phyloP scores from a whole-genome alignment of 2,329 filamentous ascomycete genomes.

The Aureobasidium musti region DNA sequence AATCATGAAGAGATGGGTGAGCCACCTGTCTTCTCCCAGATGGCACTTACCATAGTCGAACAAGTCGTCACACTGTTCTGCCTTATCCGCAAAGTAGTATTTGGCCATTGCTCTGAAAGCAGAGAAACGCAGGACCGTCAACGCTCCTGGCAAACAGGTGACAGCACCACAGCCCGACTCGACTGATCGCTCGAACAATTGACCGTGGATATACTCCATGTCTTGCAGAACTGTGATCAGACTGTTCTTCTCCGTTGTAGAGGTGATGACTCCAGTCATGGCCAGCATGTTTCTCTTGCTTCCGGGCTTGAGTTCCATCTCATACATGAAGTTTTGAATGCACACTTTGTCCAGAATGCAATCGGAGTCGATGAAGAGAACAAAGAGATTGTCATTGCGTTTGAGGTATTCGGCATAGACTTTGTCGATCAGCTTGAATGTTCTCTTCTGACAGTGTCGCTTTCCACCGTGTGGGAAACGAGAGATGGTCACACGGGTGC shows the following conservation, averaged over 20 bases:
- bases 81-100: slow-evolving; percentile 97
- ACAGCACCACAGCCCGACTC: slow-evolving; percentile 93
- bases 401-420: slow-evolving; percentile 86
- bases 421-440: slow-evolving; percentile 89
- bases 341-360: slow-evolving; percentile 91
- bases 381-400: slow-evolving; percentile 87
- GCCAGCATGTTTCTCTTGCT: slow-evolving; percentile 91
- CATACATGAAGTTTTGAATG: slow-evolving; percentile 96
- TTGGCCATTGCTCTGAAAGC: slow-evolving; percentile 96
- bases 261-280: slow-evolving; percentile 97
- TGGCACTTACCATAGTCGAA: slow-evolving; percentile 98
- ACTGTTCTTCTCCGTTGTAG: slow-evolving; percentile 83
- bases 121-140: slow-evolving; percentile 94
- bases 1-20: slow-evolving; percentile 99
- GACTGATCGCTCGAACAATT: slow-evolving; percentile 92
- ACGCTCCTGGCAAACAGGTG: slow-evolving; percentile 90
- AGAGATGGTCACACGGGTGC: slow-evolving; percentile 83
- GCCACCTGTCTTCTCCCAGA: slow-evolving; percentile 91
- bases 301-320: slow-evolving; percentile 96
- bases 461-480: slow-evolving; percentile 93
- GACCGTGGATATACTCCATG: slow-evolving; percentile 97
- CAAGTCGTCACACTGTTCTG: slow-evolving; percentile 89
- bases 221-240: slow-evolving; percentile 92
- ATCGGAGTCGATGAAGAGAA: slow-evolving; percentile 96
- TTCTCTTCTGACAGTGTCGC: slow-evolving; percentile 87